These are phyloP conservation scores for Coprinopsis cinerea DNA, from an alignment of 768 basidiomycete species.

Conservation along the genomic window DNA sequence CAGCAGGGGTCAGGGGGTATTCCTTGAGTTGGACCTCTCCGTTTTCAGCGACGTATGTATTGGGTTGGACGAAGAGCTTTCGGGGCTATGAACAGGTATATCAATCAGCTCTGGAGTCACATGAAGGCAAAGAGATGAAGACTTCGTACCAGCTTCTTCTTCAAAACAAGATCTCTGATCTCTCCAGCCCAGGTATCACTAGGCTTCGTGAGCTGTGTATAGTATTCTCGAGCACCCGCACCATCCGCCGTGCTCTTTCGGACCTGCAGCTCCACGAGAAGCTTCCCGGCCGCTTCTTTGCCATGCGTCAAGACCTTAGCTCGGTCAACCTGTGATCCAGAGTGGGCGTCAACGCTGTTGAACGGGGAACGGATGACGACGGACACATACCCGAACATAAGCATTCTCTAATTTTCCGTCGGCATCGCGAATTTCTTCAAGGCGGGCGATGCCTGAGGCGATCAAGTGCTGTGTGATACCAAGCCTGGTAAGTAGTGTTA, in stretches of 20 bases:
- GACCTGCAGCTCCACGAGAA: conserved; percentile 77
- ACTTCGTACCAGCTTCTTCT: conserved; percentile 64
- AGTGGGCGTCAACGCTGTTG: background rate
- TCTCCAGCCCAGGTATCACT: conserved; percentile 66
- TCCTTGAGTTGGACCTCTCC: conserved; percentile 76
- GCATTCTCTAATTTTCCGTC: conserved; percentile 59
- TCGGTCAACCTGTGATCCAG: conserved; percentile 58
- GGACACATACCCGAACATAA: conserved; percentile 54
- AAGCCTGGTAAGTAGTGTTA: conserved; percentile 37
- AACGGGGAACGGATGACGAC: conserved; percentile 3
- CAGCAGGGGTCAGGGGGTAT: conserved; percentile 67
- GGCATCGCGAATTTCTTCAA: conserved; percentile 61
- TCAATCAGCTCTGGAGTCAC: background rate
- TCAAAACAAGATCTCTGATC: conserved; percentile 70
- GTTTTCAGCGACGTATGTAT: conserved; percentile 59
- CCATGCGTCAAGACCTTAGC: conserved; percentile 60
- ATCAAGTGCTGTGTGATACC: conserved; percentile 82
- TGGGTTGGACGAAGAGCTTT: conserved; percentile 82
- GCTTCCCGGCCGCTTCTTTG: conserved; percentile 59
- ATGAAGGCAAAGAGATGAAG: conserved; percentile 5
- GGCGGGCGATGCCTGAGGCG: conserved; percentile 56
- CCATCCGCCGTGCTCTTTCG: conserved; percentile 85
- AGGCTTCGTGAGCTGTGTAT: conserved; percentile 74
- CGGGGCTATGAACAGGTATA: conserved; percentile 50
- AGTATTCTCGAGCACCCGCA: conserved; percentile 70